Evolutionary conservation across 2,329 filamentous ascomycete genomes (phyloP), one percentile per base, ranked within the genome.

Genomic region (Pseudogymnoascus destructans): DNA sequence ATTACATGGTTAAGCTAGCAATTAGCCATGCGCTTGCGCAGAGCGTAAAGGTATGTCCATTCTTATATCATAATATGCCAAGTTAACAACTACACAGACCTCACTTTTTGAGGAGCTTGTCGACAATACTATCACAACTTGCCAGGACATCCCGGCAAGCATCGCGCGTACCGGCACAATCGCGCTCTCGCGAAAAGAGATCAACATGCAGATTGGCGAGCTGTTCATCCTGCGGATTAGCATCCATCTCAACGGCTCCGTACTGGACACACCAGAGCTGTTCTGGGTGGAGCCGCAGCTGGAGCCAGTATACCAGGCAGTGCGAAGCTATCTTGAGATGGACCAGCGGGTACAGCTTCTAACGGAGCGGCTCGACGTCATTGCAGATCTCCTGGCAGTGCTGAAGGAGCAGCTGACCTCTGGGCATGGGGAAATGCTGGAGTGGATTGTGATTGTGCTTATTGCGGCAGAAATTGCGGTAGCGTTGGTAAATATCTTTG

Each of bases 151-250:
- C 3, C 93, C 93, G 0, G 85, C 88, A 7, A 88, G 95, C 71
- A 95, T 98, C 65, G 92, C 93, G 2, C 76, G 87, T 63, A 96
- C 92, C 0, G 93, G 93, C 63, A 93, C 91, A 68, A 93, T 98
- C 68, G 85, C 88, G 58, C 81, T 98, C 60, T 89, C 85, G 60
- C 84, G 92, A 42, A 83, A 84, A 60, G 84, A 97, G 70, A 96
- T 98, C 77, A 97, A 97, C 76, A 97, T 97, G 91, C 91, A 97
- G 73, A 96, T 98, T 61, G 93, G 93, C 70, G 91, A 98, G 74
- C 81, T 98, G 58, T 98, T 98, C 72, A 97, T 98, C 68, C 76
- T 98, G 30, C 84, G 93, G 61, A 97, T 98, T 74, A 96, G 93
- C 71, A 97, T 98, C 68, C 95, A 98, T 73, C 79, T 98, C 56